Percentiles rank a stretch among this genome's conserved stretches.
Conservation (phyloP, 2,329 filamentous ascomycete genomes). For the Tolypocladium ophioglossoides region DNA sequence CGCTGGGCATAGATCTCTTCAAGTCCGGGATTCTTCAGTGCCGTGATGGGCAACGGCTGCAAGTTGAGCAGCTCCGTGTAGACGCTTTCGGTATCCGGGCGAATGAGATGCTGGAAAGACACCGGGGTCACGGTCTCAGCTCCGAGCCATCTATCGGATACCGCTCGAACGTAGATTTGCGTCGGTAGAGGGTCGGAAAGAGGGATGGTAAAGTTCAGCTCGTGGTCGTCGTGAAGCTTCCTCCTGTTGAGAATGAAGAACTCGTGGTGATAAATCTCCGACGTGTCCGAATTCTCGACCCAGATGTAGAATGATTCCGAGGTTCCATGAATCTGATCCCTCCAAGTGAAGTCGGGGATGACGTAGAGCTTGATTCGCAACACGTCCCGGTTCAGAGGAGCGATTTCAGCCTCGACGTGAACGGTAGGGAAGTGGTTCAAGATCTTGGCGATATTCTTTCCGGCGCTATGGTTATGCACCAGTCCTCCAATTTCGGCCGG, state of each 20-base stretch:
- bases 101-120: conserved; percentile 95
- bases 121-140: conserved; percentile 92
- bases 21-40: conserved; percentile 74
- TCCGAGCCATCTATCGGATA: conserved; percentile 93
- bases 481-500: conserved; percentile 78
- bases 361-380: conserved; percentile 81
- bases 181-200: conserved; percentile 85
- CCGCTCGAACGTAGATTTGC: conserved; percentile 89
- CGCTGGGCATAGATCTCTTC: conserved; percentile 82
- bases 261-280: conserved; percentile 95
- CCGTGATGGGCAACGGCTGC: conserved; percentile 78
- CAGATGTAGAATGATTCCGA: conserved; percentile 98
- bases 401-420: conserved; percentile 85
- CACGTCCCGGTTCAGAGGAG: conserved; percentile 88
- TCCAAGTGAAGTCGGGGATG: conserved; percentile 88
- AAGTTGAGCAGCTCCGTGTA: conserved; percentile 91
- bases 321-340: conserved; percentile 83
- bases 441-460: conserved; percentile 68
- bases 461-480: conserved; percentile 85
- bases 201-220: conserved; percentile 95
- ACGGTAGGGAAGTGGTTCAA: conserved; percentile 89
- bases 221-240: conserved; percentile 92
- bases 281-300: conserved; percentile 97
- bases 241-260: conserved; percentile 86
- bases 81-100: conserved; percentile 92